Base-by-base conservation (phyloP, 192 early-diverging fungal species). In the Blastocladiella britannica region DNA sequence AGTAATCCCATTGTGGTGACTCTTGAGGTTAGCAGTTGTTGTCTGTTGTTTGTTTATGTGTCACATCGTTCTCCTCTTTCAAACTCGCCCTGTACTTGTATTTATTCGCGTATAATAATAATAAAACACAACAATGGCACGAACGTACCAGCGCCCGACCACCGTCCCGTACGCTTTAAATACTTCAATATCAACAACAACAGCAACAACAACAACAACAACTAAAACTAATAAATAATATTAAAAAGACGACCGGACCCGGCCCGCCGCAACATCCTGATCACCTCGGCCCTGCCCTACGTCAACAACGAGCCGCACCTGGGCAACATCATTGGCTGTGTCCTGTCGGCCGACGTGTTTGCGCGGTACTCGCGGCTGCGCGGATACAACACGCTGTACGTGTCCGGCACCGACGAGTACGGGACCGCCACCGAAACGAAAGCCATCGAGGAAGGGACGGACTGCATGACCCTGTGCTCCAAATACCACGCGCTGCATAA, bases 401-500 rank as follows among this genome's bases (percentile, higher is more conserved):
- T 98, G 58, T 87, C 88, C 72, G 95, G 95, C 60, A 96, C 95
- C 2, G 95, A 99, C 70, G 95, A 99, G 72, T 97, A 97, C 69
- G 95, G 95, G 29, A 99, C 95, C 20, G 88, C 95, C 4, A 99
- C 95, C 9, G 95, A 99, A 72, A 97, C 92, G 7, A 96, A 96
- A 69, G 95, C 95, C 3, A 64, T 97, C 12, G 82, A 91, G 54
- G 95, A 99, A 62, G 84, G 84, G 4, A 70, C 91, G 12, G 72
- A 86, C 15, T 93, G 88, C 71, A 82, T 87, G 65, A 85, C 80
- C 55, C 81, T 99, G 26, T 96, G 95, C 70, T 91, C 94, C 75
- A 99, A 99, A 72, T 99, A 96, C 72, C 65, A 87, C 65, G 75
- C 74, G 18, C 63, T 91, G 52, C 93, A 97, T 72, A 74, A 72